Percentiles rank a stretch among this genome's conserved stretches.
Conservation (phyloP, 2,329 filamentous ascomycete genomes). For the Fusarium coicis region DNA sequence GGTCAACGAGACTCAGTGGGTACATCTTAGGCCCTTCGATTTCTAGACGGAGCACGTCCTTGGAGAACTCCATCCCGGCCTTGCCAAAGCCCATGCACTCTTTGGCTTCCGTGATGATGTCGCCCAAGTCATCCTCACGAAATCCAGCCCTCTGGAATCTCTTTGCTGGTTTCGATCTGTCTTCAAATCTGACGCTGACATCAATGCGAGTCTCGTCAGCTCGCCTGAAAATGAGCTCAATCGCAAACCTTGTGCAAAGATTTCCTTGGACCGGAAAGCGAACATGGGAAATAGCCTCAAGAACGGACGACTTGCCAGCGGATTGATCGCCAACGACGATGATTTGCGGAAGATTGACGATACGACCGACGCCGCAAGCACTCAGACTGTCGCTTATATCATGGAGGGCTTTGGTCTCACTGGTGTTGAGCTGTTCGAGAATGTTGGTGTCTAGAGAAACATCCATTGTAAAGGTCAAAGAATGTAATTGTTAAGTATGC, state of each 20-base stretch:
- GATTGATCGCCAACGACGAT: constrained; percentile 71
- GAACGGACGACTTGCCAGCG: constrained; percentile 71
- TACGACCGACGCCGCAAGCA: constrained; percentile 57
- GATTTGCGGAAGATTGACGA: constrained; percentile 63
- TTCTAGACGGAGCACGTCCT: constrained; percentile 59
- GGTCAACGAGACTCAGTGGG: constrained; percentile 64
- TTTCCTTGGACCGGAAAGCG: constrained; percentile 66
- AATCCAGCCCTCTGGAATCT: constrained; percentile 51
- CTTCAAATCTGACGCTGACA: constrained; percentile 56
- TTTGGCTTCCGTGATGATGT: constrained; percentile 64
- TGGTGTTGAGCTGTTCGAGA: constrained; percentile 52
- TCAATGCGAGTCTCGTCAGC: constrained; percentile 49
- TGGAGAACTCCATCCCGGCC: constrained; percentile 51
- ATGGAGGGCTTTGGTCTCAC: constrained; percentile 59
- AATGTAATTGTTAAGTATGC: neutral
- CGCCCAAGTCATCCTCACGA: constrained; percentile 53
- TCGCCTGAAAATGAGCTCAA: constrained; percentile 65
- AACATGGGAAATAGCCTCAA: constrained; percentile 71
- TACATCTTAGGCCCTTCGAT: constrained; percentile 56
- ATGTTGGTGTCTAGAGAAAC: constrained; percentile 17
- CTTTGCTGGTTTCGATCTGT: constrained; percentile 31
- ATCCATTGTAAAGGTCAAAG: constrained; percentile 5
- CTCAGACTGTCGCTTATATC: constrained; percentile 64
- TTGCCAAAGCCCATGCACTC: constrained; percentile 58
- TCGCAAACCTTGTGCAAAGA: constrained; percentile 70